These are phyloP conservation scores for Fusarium dlaminii DNA, from an alignment of 2,329 filamentous ascomycete species.

Conservation along the genomic window DNA sequence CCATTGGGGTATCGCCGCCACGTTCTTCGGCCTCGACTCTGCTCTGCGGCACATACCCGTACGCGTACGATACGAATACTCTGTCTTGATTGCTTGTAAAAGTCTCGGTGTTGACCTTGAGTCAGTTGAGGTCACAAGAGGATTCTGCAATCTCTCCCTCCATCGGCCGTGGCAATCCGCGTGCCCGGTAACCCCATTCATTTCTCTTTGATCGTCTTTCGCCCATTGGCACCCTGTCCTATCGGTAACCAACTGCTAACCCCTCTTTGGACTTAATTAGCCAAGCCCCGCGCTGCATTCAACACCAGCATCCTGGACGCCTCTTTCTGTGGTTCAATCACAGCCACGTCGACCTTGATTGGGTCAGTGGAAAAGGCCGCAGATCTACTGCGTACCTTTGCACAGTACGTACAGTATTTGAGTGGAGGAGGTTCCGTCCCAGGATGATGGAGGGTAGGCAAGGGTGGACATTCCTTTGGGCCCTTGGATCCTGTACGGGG, in stretches of 20 bases:
- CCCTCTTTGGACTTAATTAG: constrained; percentile 41
- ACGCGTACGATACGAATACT: constrained; percentile 11
- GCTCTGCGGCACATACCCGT: constrained; percentile 18
- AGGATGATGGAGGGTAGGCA: background rate
- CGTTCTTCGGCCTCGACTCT: constrained; percentile 40
- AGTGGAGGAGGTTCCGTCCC: constrained; percentile 20
- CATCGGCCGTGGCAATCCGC: constrained; percentile 41
- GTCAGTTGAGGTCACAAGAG: constrained; percentile 44
- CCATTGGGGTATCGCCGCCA: constrained; percentile 43
- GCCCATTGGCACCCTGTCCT: constrained; percentile 39
- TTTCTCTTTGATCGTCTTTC: constrained; percentile 36
- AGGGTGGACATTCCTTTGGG: constrained; percentile 41
- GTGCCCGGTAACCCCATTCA: constrained; percentile 39
- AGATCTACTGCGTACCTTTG: constrained; percentile 39
- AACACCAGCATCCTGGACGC: constrained; percentile 40
- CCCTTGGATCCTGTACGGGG: constrained; percentile 35
- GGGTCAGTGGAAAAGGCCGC: constrained; percentile 43
- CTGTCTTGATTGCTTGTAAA: constrained; percentile 19
- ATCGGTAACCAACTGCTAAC: constrained; percentile 42
- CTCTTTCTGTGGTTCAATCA: constrained; percentile 37
- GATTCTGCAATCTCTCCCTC: constrained; percentile 39
- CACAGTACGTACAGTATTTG: constrained; percentile 38
- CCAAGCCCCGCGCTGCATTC: constrained; percentile 43
- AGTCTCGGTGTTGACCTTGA: constrained; percentile 38
- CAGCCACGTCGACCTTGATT: constrained; percentile 40